Evolutionary conservation across 352 stramenopile species (phyloP), one percentile per base, ranked within the genome.

Genomic region (Peronosclerospora sorghi): DNA sequence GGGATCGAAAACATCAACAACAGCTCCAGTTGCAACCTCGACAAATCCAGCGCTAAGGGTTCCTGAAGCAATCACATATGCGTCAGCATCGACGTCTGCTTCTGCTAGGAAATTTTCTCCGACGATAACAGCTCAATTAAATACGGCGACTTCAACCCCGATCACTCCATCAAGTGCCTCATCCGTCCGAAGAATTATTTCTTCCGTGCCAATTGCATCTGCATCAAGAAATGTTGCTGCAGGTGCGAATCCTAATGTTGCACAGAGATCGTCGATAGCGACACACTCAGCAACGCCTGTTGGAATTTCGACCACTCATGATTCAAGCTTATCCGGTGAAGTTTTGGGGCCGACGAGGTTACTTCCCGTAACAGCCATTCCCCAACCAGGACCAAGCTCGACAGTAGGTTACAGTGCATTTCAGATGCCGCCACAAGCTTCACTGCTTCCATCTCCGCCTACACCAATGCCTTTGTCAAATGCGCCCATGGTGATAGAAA

Each of bases 361-460:
- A 26, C 21, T 6, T 26, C 3, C 21, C 6, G 21, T 26, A 26
- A 26, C 21, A 26, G 21, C 21, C 6, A 17, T 35, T 35, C n/a
- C 13, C 8, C 14, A 35, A 35, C 8, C 46, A 35, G 15, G 41
- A 14, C 46, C 36, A 17, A 38, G 35, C 6, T 12, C 35, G 35
- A 29, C 8, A 35, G 41, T 28, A 20, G 44, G 32, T 10, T 35
- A n/a, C 13, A 35, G 17, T 35, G 23, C 27, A 45, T 20, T 20
- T 35, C 8, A 18, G n/a, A 39, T 18, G 18, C 24, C 29, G 3
- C 8, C 40, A 10, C 19, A 41, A 15, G 55, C 17, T 30, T 20
- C 42, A 15, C 48, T 50, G 27, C 41, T 48, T 34, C 45, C 53
- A n/a, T 34, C 54, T 21, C 56, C 48, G 36, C 32, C 54, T 21